Evolutionary conservation across 2,329 filamentous ascomycete genomes (phyloP).

Genomic region (Trichoderma pleuroti): DNA sequence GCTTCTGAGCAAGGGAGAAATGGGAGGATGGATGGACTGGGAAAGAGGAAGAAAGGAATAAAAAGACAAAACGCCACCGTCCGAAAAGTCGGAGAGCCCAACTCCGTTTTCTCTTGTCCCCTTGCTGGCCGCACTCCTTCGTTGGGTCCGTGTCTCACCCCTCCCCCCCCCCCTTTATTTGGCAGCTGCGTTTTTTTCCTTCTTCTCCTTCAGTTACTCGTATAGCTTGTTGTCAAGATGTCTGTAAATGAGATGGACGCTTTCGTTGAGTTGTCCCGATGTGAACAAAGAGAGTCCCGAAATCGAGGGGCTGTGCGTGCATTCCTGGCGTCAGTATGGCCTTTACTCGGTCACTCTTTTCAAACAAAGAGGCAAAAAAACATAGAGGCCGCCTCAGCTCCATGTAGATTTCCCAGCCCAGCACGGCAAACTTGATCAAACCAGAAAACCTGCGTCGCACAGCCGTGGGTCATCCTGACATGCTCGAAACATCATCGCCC

Average conservation of each 20-base stretch:
- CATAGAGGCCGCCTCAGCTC: not conserved
- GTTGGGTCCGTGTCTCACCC: not conserved
- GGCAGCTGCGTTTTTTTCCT: not conserved
- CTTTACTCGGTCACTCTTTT: not conserved
- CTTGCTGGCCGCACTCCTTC: not conserved
- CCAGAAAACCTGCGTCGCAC: not conserved
- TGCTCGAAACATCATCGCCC: conserved; percentile 17
- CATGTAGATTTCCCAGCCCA: not conserved
- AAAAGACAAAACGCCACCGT: not conserved
- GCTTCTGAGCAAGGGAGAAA: not conserved
- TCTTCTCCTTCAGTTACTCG: not conserved
- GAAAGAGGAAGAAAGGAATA: not conserved
- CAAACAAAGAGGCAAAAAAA: not conserved
- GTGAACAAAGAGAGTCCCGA: not conserved
- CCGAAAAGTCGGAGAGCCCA: not conserved
- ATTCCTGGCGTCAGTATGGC: not conserved
- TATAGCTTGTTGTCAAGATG: not conserved
- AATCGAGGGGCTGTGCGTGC: not conserved
- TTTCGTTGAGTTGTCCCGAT: not conserved
- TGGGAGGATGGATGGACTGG: not conserved
- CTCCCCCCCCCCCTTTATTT: not conserved
- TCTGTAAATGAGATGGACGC: not conserved
- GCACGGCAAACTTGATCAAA: not conserved
- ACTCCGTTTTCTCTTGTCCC: not conserved
- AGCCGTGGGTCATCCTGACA: conserved; percentile 19